These are phyloP conservation scores for Turnera subulata DNA, from an alignment of 345 rosid genomes.

Conservation along the genomic window DNA sequence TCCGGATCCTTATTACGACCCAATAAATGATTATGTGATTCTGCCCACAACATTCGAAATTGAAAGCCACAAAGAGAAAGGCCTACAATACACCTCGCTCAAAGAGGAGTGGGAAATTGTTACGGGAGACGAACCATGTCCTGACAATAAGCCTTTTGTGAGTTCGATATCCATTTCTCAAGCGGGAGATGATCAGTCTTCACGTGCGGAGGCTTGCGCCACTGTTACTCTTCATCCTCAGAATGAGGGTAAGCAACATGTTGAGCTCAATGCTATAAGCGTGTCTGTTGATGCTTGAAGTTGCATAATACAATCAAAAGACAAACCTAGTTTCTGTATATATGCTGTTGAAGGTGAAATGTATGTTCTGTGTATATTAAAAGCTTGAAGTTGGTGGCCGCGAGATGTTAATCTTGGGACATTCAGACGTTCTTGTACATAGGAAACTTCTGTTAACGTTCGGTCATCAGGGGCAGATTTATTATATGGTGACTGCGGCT, in stretches of 20 bases:
- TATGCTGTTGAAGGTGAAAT: neutral
- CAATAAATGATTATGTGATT: slow-evolving; percentile 79
- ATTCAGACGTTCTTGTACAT: slow-evolving; percentile 4
- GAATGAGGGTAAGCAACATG: slow-evolving; percentile 59
- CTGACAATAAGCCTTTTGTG: slow-evolving; percentile 21
- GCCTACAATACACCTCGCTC: slow-evolving; percentile 65
- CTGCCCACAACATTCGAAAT: slow-evolving; percentile 68
- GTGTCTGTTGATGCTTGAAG: slow-evolving; percentile 61
- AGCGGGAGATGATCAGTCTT: slow-evolving; percentile 27
- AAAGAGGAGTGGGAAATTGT: slow-evolving; percentile 91
- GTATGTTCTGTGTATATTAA: neutral
- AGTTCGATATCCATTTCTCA: slow-evolving; percentile 60
- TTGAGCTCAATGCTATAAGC: slow-evolving; percentile 68
- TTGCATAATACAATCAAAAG: neutral
- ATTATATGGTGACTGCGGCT: too few relatives aligned
- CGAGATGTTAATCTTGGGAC: too few relatives aligned
- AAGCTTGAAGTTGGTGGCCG: too few relatives aligned
- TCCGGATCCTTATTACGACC: slow-evolving; percentile 84
- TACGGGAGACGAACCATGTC: slow-evolving; percentile 32
- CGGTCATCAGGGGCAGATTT: too few relatives aligned
- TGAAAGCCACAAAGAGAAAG: slow-evolving; percentile 55
- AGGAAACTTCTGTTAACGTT: neutral
- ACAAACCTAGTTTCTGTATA: neutral
- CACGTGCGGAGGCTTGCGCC: slow-evolving; percentile 56
- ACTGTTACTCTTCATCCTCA: slow-evolving; percentile 49